Conservation (phyloP, 1,284 basidiomycete species). For the Boletellus dicymbophilus region DNA sequence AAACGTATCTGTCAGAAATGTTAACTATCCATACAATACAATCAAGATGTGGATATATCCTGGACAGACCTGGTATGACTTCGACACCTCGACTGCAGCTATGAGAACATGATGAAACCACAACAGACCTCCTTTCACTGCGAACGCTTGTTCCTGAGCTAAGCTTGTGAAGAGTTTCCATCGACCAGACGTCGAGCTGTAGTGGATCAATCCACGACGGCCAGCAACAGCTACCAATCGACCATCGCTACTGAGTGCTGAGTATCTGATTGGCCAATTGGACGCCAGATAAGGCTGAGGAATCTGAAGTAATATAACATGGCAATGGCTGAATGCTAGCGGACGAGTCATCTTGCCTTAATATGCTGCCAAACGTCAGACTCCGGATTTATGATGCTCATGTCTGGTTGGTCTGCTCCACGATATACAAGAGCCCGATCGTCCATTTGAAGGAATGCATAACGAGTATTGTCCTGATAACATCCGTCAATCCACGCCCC, state of each 20-base stretch:
- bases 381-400: constrained; percentile 99
- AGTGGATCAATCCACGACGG: constrained; percentile 89
- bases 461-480: constrained; percentile 85
- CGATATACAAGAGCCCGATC: constrained; percentile 95
- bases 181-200: constrained; percentile 89
- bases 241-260: constrained; percentile 90
- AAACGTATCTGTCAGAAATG: constrained; percentile 64
- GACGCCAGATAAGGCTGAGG: constrained; percentile 86
- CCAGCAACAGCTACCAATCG: constrained; percentile 94
- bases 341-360: constrained; percentile 51
- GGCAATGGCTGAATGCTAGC: background rate
- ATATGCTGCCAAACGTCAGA: constrained; percentile 98
- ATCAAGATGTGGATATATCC: background rate
- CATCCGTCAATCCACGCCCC: constrained; percentile 7
- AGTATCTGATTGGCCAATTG: constrained; percentile 96
- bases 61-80: constrained; percentile 70
- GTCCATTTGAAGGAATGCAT: constrained; percentile 95
- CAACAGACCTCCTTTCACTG: constrained; percentile 88
- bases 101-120: constrained; percentile 99
- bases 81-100: constrained; percentile 84
- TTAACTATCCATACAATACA: constrained; percentile 4
- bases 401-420: constrained; percentile 96
- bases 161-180: constrained; percentile 92
- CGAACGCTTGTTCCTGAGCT: constrained; percentile 88
- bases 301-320: constrained; percentile 49